Evolutionary conservation across 495 filamentous ascomycete genomes (phyloP), one percentile per base, ranked within the genome.

Genomic region (Penicillium chermesinum): DNA sequence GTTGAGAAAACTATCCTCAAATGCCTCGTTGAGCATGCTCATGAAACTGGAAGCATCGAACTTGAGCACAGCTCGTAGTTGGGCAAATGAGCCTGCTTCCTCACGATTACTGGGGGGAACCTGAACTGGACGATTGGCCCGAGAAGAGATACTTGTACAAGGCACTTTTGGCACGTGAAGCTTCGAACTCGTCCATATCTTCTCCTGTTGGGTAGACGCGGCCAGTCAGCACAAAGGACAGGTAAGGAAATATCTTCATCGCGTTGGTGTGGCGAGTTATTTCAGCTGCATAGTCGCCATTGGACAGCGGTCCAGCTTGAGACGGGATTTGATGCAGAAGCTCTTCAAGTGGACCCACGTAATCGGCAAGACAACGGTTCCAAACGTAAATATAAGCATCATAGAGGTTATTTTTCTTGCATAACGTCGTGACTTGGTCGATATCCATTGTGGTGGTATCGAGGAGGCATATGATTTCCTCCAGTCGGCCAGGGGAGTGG

Each of bases 351-450:
- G 91, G 91, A 0, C 91, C 91, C 45, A 96, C 85, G 55, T 91
- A 95, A 66, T 98, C 93, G 53, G 70, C 71, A 19, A 98, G 66
- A 27, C 87, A 89, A 63, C 88, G 85, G 43, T 93, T 96, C 91
- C 93, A 98, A 48, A 97, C 87, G 64, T 97, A 97, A 41, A 96
- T 87, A 54, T 95, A 81, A 9, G 94, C 93, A 71, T 98, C 94
- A 57, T 95, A 97, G 5, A 98, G 81, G 43, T 85, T 79, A 56
- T 96, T 81, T 52, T 89, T 83, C 57, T 90, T 93, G 75, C 94
- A 98, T 3, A 98, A 77, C 13, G 79, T 81, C 0, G 89, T 95
- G 39, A 91, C 81, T 62, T 96, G 90, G 57, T 98, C 90, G 58
- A 97, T 85, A 56, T 98, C 93, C 67, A 97, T 84, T 3, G 88